phyloP scores from a whole-genome alignment of 345 rosid species.

The Lenwebbia sp. region DNA sequence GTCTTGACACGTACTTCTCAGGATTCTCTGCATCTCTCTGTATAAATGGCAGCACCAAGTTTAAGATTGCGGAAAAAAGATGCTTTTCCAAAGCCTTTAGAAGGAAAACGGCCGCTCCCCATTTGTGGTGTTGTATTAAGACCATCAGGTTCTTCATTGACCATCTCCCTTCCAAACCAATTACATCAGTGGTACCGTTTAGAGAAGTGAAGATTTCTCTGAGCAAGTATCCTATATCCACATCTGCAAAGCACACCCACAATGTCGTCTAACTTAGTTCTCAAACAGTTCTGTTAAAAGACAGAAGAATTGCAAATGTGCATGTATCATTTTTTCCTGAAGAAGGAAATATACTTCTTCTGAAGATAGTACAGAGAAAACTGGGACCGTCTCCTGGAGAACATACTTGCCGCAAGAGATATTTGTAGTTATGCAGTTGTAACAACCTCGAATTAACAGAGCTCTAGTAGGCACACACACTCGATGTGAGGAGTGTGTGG shows the following conservation, averaged over 20 bases:
- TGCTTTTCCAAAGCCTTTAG: neutral
- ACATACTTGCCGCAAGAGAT: neutral
- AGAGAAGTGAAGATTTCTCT: neutral
- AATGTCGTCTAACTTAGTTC: neutral
- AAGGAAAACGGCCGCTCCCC: neutral
- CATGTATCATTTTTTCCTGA: neutral
- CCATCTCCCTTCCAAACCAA: neutral
- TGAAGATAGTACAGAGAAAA: neutral
- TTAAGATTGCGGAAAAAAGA: neutral
- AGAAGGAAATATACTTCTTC: neutral
- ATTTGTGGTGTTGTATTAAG: neutral
- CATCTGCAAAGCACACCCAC: neutral
- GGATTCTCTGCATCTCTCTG: neutral
- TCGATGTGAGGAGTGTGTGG: conserved; percentile 96
- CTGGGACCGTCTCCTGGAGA: neutral
- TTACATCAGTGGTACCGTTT: neutral
- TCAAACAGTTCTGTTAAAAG: neutral
- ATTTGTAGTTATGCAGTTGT: neutral
- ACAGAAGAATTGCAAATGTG: neutral
- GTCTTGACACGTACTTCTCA: neutral
- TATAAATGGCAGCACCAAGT: neutral
- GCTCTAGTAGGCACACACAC: conserved; percentile 78
- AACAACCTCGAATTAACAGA: conserved; percentile 1
- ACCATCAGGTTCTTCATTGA: neutral
- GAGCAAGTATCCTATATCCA: neutral